A percentile compares a stretch with the other conserved stretches of the same genome.
phyloP scores from a whole-genome alignment of 495 filamentous ascomycete genomes.

The Neurospora tetrasperma region DNA sequence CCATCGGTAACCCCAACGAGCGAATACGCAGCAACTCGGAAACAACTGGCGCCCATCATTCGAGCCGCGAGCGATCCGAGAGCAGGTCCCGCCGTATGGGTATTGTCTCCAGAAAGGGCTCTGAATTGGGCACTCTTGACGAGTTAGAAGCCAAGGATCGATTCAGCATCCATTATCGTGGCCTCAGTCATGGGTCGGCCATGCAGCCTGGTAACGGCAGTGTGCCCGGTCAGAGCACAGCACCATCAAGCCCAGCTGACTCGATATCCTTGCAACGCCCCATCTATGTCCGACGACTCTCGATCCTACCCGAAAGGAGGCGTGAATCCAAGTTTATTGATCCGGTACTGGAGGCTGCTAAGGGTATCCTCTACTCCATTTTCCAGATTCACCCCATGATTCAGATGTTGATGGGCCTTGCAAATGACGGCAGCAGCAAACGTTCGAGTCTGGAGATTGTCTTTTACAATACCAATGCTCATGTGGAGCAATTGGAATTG shows the following conservation, averaged over 20 bases:
- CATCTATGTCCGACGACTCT: constrained; percentile 63
- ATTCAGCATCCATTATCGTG: constrained; percentile 64
- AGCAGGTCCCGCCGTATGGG: constrained; percentile 66
- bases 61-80: constrained; percentile 39
- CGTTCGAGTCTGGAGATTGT: constrained; percentile 66
- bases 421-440: constrained; percentile 54
- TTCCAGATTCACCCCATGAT: constrained; percentile 71
- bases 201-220: constrained; percentile 43
- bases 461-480: constrained; percentile 64
- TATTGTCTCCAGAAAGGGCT: constrained; percentile 63
- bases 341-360: constrained; percentile 66
- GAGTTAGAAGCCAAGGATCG: constrained; percentile 59
- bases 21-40: constrained; percentile 86
- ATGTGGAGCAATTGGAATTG: constrained; percentile 64
- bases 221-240: constrained; percentile 33
- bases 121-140: constrained; percentile 64
- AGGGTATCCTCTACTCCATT: constrained; percentile 78
- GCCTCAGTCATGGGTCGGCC: constrained; percentile 69
- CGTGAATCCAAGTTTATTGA: constrained; percentile 47
- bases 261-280: constrained; percentile 38
- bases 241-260: constrained; percentile 49
- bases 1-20: constrained; percentile 61
- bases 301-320: constrained; percentile 74
- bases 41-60: constrained; percentile 46
- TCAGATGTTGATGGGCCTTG: constrained; percentile 58